Conservation (phyloP, 768 basidiomycete genomes). For the Boletus insuetus region DNA sequence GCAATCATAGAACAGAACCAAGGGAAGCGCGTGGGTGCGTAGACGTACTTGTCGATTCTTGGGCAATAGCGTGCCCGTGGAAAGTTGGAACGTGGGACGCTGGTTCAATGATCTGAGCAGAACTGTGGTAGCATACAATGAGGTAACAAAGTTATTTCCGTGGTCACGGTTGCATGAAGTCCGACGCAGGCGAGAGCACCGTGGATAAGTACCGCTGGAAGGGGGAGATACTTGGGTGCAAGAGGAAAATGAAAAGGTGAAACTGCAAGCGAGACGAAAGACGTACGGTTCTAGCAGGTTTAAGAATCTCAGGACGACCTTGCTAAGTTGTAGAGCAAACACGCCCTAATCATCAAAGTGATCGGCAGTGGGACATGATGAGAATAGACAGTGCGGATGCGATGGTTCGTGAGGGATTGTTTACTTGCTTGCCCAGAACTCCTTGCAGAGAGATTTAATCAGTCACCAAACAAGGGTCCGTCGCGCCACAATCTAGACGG, state of each 20-base stretch:
- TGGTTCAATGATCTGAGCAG: neutral
- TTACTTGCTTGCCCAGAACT: constrained; percentile 98
- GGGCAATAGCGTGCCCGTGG: constrained; percentile 72
- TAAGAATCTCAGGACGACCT: constrained; percentile 69
- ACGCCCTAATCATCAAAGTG: constrained; percentile 42
- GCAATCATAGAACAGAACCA: too few relatives aligned
- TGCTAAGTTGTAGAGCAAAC: constrained; percentile 87
- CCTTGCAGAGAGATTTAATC: constrained; percentile 95
- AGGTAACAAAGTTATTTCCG: constrained; percentile 68
- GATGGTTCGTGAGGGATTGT: constrained; percentile 89
- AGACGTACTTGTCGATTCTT: constrained; percentile 40
- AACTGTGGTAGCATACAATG: constrained; percentile 59
- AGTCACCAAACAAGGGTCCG: constrained; percentile 72
- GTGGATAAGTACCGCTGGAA: constrained; percentile 80
- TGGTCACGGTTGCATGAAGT: constrained; percentile 62
- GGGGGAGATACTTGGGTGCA: constrained; percentile 63
- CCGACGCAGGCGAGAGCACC: constrained; percentile 81
- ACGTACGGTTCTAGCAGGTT: constrained; percentile 66
- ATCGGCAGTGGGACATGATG: neutral
- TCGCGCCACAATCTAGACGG: constrained; percentile 67
- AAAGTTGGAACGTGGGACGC: neutral
- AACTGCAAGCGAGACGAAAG: neutral
- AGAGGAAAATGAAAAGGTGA: neutral
- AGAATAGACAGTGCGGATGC: constrained; percentile 47
- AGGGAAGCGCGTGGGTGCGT: too few relatives aligned